Evolutionary conservation across 169 alveolate genomes (phyloP), one percentile per base, ranked within the genome.

Genomic region (Toxoplasma gondii): DNA sequence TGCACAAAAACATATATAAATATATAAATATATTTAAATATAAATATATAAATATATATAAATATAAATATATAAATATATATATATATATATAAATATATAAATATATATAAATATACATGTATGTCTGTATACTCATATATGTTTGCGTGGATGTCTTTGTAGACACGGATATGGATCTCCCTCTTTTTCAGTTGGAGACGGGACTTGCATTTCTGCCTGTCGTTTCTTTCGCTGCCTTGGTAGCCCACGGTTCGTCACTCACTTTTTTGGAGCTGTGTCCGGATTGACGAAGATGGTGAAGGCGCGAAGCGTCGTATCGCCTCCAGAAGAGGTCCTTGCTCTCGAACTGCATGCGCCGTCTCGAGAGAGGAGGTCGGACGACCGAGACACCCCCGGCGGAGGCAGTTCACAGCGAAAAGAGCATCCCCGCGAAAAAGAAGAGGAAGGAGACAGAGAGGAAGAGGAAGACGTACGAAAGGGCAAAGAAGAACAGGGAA

Each of bases 211-310:
- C n/a, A n/a, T n/a, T n/a, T n/a, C n/a, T n/a, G n/a, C n/a, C n/a
- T n/a, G n/a, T n/a, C n/a, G n/a, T n/a, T n/a, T n/a, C n/a, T n/a
- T n/a, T n/a, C n/a, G n/a, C n/a, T n/a, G n/a, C n/a, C n/a, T n/a
- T n/a, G n/a, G n/a, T n/a, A n/a, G n/a, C n/a, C n/a, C n/a, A n/a
- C n/a, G n/a, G n/a, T n/a, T n/a, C n/a, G n/a, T 12, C 58, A 10
- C 86, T 78, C 24, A 78, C 86, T 78, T n/a, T 19, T 78, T 45
- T 78, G 86, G 86, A 2, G 86, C 86, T 29, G 86, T 78, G 45
- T 78, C 86, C 2, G 86, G 86, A 27, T 78, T 78, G 86, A 78
- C 86, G 45, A 78, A 78, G 86, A 78, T 78, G 29, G 86, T 78
- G 86, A 78, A 78, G 27, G 44, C 86, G 4, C 45, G 43, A 19